Percentiles rank a stretch among this genome's conserved stretches.
These are phyloP conservation scores for Rhizopogon salebrosus DNA, from an alignment of 768 basidiomycete species.

Conservation along the genomic window DNA sequence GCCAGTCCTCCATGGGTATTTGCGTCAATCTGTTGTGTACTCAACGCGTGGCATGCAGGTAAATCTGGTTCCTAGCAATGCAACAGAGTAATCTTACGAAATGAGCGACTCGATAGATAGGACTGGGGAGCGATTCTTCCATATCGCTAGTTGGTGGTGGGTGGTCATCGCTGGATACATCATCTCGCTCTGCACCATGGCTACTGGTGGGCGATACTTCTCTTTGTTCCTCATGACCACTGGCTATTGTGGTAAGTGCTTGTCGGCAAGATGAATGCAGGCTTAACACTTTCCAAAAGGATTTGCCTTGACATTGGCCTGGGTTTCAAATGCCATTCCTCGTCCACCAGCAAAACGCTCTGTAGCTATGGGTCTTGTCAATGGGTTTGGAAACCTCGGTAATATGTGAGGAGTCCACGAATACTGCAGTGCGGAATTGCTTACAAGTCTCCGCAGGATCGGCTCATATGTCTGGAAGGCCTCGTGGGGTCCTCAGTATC, in stretches of 20 bases:
- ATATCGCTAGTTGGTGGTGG: conserved; percentile 54
- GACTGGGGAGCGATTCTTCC: conserved; percentile 64
- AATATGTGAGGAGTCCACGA: conserved; percentile 39
- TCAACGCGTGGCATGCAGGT: conserved; percentile 56
- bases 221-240: conserved; percentile 61
- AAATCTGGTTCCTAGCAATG: conserved; percentile 8
- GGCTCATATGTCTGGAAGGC: conserved; percentile 60
- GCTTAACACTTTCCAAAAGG: conserved; percentile 20
- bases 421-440: background rate
- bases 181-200: conserved; percentile 49
- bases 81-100: background rate
- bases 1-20: conserved; percentile 61
- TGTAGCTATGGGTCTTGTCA: conserved; percentile 59
- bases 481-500: conserved; percentile 58
- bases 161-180: conserved; percentile 55
- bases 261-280: background rate
- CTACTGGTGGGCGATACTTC: conserved; percentile 48
- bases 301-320: conserved; percentile 43
- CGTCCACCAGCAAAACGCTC: conserved; percentile 49
- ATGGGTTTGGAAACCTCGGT: conserved; percentile 55
- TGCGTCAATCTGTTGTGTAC: conserved; percentile 40
- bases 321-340: conserved; percentile 59
- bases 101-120: conserved; percentile 30
- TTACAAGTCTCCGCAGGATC: conserved; percentile 32
- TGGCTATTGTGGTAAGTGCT: conserved; percentile 38